Evolutionary conservation across 1,139 yeast genomes (phyloP).

Genomic region (Saccharomyces hybrid): DNA sequence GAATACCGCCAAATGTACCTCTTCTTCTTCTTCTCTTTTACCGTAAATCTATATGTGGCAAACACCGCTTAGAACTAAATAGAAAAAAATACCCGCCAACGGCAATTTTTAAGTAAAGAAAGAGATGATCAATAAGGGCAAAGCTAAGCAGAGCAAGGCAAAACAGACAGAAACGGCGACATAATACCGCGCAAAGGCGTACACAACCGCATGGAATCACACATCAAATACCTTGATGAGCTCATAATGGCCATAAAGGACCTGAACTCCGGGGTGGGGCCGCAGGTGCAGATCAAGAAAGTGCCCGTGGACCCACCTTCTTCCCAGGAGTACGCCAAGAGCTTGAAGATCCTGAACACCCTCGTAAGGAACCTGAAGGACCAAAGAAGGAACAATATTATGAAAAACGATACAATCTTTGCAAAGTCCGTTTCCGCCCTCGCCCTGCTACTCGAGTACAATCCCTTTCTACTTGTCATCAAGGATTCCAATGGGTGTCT

Average conservation of each 20-base stretch:
- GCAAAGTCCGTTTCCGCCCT: conserved; percentile 24
- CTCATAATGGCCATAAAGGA: conserved; percentile 24
- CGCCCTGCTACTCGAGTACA: conserved; percentile 19
- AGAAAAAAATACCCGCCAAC: conserved; percentile 1
- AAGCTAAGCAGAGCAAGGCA: background rate
- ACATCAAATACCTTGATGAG: conserved; percentile 27
- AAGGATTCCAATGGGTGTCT: conserved; percentile 1
- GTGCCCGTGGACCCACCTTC: conserved; percentile 4
- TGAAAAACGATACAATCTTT: conserved; percentile 17
- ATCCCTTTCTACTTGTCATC: conserved; percentile 16
- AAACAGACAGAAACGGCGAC: background rate
- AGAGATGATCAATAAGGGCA: background rate
- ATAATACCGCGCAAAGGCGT: background rate
- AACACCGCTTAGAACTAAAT: background rate
- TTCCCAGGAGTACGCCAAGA: conserved; percentile 16
- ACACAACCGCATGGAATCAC: conserved; percentile 19
- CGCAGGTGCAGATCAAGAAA: conserved; percentile 6
- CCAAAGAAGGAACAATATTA: conserved; percentile 7
- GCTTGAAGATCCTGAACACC: conserved; percentile 20
- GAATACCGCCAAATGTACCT: background rate
- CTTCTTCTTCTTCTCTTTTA: background rate
- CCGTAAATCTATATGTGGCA: background rate
- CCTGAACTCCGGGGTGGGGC: conserved; percentile 2
- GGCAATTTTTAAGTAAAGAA: background rate
- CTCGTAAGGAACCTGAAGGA: conserved; percentile 21